A percentile compares a stretch with the other conserved stretches of the same genome.
phyloP scores from a whole-genome alignment of 305 asterid genomes.

The Fraxinus sp. region DNA sequence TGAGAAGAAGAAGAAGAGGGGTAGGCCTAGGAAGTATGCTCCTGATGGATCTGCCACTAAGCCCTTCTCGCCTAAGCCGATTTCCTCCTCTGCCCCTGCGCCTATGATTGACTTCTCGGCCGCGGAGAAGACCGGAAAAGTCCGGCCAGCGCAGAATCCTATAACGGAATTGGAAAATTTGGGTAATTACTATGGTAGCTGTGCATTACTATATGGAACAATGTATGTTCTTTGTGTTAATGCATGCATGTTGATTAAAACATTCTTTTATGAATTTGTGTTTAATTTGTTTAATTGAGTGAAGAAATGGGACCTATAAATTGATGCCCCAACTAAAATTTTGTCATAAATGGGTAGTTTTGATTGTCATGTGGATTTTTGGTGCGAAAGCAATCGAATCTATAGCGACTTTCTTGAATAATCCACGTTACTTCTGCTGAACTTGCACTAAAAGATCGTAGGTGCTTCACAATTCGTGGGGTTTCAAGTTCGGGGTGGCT shows the following conservation, averaged over 20 bases:
- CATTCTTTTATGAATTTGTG: slow-evolving; percentile 5
- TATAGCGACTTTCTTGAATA: neutral
- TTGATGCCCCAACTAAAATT: slow-evolving; percentile 35
- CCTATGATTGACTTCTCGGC: slow-evolving; percentile 85
- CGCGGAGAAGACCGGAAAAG: slow-evolving; percentile 59
- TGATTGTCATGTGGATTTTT: slow-evolving; percentile 20
- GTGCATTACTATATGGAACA: neutral
- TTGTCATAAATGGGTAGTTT: slow-evolving; percentile 28
- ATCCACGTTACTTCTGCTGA: neutral
- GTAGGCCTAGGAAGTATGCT: slow-evolving; percentile 83
- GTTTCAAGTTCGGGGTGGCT: neutral
- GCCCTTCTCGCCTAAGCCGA: slow-evolving; percentile 69
- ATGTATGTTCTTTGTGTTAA: neutral
- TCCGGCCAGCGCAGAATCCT: slow-evolving; percentile 52
- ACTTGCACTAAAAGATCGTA: neutral
- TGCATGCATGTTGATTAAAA: slow-evolving; percentile 32
- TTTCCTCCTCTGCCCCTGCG: slow-evolving; percentile 68
- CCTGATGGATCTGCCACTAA: slow-evolving; percentile 60
- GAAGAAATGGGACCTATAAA: slow-evolving; percentile 45
- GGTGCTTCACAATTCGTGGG: neutral
- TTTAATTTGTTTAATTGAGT: slow-evolving; percentile 4
- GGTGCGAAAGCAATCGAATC: slow-evolving; percentile 25
- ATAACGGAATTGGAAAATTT: slow-evolving; percentile 45
- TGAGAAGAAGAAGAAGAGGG: slow-evolving; percentile 61
- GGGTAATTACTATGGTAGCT: slow-evolving; percentile 37